These are phyloP conservation scores for Gamarada debralockiae DNA, from an alignment of 495 filamentous ascomycete genomes.

Conservation along the genomic window DNA sequence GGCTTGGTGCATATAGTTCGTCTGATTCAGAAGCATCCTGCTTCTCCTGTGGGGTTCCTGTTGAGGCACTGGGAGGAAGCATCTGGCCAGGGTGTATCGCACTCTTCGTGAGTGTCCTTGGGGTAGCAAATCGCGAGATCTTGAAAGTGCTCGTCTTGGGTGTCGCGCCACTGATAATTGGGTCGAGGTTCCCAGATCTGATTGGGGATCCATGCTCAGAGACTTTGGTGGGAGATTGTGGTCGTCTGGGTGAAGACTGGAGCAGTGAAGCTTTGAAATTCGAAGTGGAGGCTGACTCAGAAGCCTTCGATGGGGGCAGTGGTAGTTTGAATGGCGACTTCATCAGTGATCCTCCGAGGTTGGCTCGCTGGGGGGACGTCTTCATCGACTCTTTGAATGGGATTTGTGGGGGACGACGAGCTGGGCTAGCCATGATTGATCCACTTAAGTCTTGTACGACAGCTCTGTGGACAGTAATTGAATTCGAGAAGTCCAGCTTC, in stretches of 20 bases:
- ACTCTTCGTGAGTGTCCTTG: slow-evolving; percentile 23
- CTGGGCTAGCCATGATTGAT: slow-evolving; percentile 40
- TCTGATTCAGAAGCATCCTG: neutral
- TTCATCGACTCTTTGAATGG: slow-evolving; percentile 46
- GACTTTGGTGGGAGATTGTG: slow-evolving; percentile 37
- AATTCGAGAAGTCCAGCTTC: slow-evolving; percentile 24
- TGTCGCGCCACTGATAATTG: slow-evolving; percentile 11
- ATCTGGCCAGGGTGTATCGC: slow-evolving; percentile 12
- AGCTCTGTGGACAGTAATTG: slow-evolving; percentile 8
- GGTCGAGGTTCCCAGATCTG: slow-evolving; percentile 4
- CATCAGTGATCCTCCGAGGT: slow-evolving; percentile 13
- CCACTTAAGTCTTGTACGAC: slow-evolving; percentile 18
- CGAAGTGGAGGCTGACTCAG: slow-evolving; percentile 22
- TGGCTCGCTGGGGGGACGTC: slow-evolving; percentile 38
- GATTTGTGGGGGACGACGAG: slow-evolving; percentile 39
- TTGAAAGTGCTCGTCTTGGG: slow-evolving; percentile 21
- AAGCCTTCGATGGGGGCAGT: slow-evolving; percentile 10
- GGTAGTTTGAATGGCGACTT: slow-evolving; percentile 24
- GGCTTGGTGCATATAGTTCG: neutral
- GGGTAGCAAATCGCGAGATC: slow-evolving; percentile 23
- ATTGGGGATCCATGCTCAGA: slow-evolving; percentile 27
- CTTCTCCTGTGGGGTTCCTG: slow-evolving; percentile 1
- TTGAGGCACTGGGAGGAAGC: slow-evolving; percentile 12
- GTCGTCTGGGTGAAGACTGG: slow-evolving; percentile 45
- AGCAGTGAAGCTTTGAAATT: slow-evolving; percentile 39